Base-by-base conservation (phyloP, 192 early-diverging fungal genomes). In the Umbelopsis sp. region DNA sequence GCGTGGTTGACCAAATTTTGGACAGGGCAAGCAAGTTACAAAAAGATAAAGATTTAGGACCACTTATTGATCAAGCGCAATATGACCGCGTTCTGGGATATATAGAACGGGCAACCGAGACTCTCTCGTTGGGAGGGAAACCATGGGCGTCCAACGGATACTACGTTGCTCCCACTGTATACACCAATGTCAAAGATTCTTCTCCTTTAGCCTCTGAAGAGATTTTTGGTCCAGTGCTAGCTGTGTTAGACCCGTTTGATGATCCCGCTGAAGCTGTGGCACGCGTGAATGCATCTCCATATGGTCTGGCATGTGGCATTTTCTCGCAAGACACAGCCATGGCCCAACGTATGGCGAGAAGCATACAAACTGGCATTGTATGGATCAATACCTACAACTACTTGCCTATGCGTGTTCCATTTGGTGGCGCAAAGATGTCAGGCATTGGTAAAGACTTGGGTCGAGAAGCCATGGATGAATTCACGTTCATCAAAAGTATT, bases 361-460 rank as follows among this genome's bases (percentile, higher is more conserved):
- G 72, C 46, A 55, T 86, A 25, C 78, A 84, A 25, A 61, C 84
- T 9, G 85, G 86, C 25, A 78, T 82, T 2, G 78, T 87, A 37
- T 88, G 87, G 86, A 81, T 89, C 71, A 91, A 91, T 71, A 80
- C 49, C 52, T 86, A 86, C 67, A 90, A 90, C 48, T 68, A 77
- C 12, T 37, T 86, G 37, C 88, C 85, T 35, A 72, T 81, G 41
- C 77, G 78, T 44, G 46, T 89, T 72, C 87, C 89, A 3, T 85
- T 89, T 77, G 89, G 89, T 49, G 89, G 87, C 1, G 71, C 80
- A 75, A 84, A 84, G 69, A 77, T 85, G 78, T 85, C 82, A 1
- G 87, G 87, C 44, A 78, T 86, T 71, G 87, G 87, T 18, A 85
- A 85, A 20, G 87, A 88, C 66, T 71, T 85, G 6, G 87, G 87